phyloP scores from a whole-genome alignment of 805 yeast species.

The Candida odintsovae region DNA sequence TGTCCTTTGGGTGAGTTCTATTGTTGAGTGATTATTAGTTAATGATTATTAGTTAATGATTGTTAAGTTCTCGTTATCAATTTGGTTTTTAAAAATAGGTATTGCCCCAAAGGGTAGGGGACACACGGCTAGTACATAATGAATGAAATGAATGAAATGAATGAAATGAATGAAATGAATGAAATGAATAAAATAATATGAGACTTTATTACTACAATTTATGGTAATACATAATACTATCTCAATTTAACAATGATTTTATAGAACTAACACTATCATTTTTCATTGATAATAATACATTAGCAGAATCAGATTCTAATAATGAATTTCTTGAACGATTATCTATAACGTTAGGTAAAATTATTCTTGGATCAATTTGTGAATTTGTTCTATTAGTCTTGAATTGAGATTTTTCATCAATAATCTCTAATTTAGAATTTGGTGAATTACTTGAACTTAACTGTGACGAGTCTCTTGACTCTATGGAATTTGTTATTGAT shows the following conservation, averaged over 20 bases:
- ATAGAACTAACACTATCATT: slow-evolving; percentile 19
- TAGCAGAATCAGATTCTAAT: slow-evolving; percentile 12
- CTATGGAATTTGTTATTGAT: too few relatives aligned
- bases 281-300: slow-evolving; percentile 18
- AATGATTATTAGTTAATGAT: too few relatives aligned
- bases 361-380: neutral
- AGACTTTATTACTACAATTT: too few relatives aligned
- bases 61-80: too few relatives aligned
- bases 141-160: too few relatives aligned
- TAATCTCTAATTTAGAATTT: neutral
- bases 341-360: neutral
- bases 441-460: neutral
- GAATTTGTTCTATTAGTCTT: neutral
- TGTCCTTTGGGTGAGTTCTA: too few relatives aligned
- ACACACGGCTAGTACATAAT: too few relatives aligned
- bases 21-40: too few relatives aligned
- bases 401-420: neutral
- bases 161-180: too few relatives aligned
- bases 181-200: too few relatives aligned
- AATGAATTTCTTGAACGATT: too few relatives aligned
- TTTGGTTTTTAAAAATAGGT: neutral
- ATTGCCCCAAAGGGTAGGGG: neutral
- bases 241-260: slow-evolving; percentile 18
- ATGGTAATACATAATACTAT: too few relatives aligned
- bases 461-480: neutral